phyloP scores from a whole-genome alignment of 371 early-diverging fungal species.

The Lichtheimia corymbifera region DNA sequence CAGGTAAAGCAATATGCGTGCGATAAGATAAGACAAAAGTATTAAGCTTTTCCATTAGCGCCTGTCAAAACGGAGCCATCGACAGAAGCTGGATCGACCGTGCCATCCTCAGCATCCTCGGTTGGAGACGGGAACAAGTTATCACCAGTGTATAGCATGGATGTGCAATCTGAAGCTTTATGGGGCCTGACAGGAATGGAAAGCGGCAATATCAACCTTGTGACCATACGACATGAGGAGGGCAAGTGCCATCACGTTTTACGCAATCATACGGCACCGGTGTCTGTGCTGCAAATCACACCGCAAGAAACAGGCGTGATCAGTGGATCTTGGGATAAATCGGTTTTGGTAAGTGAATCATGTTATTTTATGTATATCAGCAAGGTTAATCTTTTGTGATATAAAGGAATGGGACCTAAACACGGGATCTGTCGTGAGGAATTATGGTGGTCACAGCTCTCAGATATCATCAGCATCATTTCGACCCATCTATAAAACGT shows the following conservation, averaged over 20 bases:
- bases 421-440: conserved; percentile 70
- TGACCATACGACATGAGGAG: conserved; percentile 92
- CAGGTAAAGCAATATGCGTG: conserved; percentile 3
- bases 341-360: conserved; percentile 55
- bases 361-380: conserved; percentile 7
- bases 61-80: conserved; percentile 1
- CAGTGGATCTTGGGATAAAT: conserved; percentile 94
- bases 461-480: conserved; percentile 79
- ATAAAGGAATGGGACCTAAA: conserved; percentile 92
- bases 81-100: background rate
- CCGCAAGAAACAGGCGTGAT: conserved; percentile 77
- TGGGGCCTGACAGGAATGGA: conserved; percentile 84
- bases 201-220: conserved; percentile 85
- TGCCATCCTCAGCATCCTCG: background rate
- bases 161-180: conserved; percentile 88
- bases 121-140: conserved; percentile 41
- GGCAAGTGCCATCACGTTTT: conserved; percentile 82
- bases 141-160: conserved; percentile 91
- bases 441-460: conserved; percentile 73
- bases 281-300: conserved; percentile 79
- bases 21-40: background rate
- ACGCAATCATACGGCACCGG: conserved; percentile 77
- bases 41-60: background rate
- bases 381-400: background rate
- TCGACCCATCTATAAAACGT: conserved; percentile 58